Percentiles rank a stretch among this genome's conserved stretches.
phyloP scores from a whole-genome alignment of 179 eudicot genomes.

The Patellifolia procumbens region DNA sequence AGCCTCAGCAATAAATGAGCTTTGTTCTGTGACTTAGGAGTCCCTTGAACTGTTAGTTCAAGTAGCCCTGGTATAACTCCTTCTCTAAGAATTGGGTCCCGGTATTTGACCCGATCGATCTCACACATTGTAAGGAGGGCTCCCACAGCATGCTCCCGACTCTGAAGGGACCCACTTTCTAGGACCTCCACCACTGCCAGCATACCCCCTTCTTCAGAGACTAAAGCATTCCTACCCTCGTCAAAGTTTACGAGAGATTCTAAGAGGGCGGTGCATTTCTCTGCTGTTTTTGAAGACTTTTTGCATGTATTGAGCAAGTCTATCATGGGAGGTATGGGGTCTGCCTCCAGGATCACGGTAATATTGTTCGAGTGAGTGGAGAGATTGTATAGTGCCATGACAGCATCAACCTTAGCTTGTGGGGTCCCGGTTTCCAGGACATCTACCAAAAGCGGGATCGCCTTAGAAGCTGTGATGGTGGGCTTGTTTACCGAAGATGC shows the following conservation, averaged over 20 bases:
- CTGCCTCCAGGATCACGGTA: conserved; percentile 47
- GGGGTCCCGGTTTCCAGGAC: conserved; percentile 51
- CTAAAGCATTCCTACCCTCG: conserved; percentile 59
- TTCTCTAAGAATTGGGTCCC: conserved; percentile 81
- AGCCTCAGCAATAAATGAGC: conserved; percentile 71
- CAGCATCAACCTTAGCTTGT: conserved; percentile 79
- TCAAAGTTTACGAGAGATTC: conserved; percentile 67
- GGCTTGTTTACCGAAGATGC: conserved; percentile 83
- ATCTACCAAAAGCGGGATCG: conserved; percentile 79
- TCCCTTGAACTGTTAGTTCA: conserved; percentile 90
- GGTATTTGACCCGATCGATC: conserved; percentile 60
- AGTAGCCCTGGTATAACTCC: conserved; percentile 96
- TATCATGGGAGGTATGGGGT: conserved; percentile 63
- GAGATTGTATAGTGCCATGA: conserved; percentile 89
- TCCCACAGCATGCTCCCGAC: conserved; percentile 95
- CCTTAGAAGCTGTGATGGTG: conserved; percentile 69
- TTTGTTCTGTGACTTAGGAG: conserved; percentile 66
- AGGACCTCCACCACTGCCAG: conserved; percentile 88
- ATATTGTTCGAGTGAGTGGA: conserved; percentile 63
- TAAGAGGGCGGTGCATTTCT: conserved; percentile 79
- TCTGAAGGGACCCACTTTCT: conserved; percentile 74
- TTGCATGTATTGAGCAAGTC: conserved; percentile 65
- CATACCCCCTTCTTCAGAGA: conserved; percentile 79
- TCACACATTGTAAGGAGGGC: conserved; percentile 79
- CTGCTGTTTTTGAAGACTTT: conserved; percentile 74